A percentile compares a stretch with the other conserved stretches of the same genome.
phyloP scores from a whole-genome alignment of 2,329 filamentous ascomycete species.

The Sporothrix pseudoabietina region DNA sequence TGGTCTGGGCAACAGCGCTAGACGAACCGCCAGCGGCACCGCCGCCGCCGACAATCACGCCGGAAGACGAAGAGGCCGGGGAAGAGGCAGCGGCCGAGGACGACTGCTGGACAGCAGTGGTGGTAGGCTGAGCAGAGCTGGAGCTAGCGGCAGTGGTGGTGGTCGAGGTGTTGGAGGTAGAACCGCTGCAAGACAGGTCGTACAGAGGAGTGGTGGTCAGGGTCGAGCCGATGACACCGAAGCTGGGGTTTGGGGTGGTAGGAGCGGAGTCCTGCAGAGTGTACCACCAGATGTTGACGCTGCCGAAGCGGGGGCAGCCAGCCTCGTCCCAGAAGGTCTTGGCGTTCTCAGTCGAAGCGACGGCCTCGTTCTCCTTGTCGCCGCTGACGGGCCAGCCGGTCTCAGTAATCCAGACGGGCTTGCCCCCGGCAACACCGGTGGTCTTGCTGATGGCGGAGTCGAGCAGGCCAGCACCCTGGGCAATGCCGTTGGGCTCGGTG shows the following conservation, averaged over 20 bases:
- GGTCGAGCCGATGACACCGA: slow-evolving; percentile 65
- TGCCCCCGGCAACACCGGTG: slow-evolving; percentile 60
- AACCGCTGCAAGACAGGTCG: slow-evolving; percentile 61
- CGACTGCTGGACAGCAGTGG: not conserved
- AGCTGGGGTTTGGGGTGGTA: slow-evolving; percentile 65
- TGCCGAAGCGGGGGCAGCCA: slow-evolving; percentile 69
- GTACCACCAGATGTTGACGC: slow-evolving; percentile 73
- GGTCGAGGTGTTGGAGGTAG: slow-evolving; percentile 30
- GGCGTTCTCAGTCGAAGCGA: slow-evolving; percentile 68
- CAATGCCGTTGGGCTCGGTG: slow-evolving; percentile 66
- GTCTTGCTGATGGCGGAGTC: slow-evolving; percentile 65
- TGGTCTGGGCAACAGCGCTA: not conserved
- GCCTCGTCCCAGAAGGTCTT: slow-evolving; percentile 79
- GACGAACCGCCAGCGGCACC: not conserved
- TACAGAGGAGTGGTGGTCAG: slow-evolving; percentile 60
- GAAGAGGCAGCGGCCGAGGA: not conserved
- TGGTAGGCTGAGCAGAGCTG: slow-evolving; percentile 1
- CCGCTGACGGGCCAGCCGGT: slow-evolving; percentile 84
- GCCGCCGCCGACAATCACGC: not conserved
- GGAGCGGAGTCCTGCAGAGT: slow-evolving; percentile 68
- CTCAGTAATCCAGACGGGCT: slow-evolving; percentile 83
- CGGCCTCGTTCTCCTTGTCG: slow-evolving; percentile 60
- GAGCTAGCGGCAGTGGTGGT: slow-evolving; percentile 16
- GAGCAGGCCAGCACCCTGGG: slow-evolving; percentile 67
- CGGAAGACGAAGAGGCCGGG: not conserved